phyloP scores from a whole-genome alignment of 192 early-diverging fungal species.

The Rhizophagus prolifer region DNA sequence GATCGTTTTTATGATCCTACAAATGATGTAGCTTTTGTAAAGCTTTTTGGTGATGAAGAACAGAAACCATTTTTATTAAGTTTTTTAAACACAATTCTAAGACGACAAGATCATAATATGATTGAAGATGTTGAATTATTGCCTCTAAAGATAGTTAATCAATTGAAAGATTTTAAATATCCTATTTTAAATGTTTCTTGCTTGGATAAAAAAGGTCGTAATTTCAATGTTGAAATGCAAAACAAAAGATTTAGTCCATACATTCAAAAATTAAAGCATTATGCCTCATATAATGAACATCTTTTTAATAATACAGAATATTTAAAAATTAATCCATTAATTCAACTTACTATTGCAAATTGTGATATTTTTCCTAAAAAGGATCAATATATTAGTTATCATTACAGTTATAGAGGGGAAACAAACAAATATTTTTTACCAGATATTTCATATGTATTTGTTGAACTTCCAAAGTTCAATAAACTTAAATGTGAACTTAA shows the following conservation, averaged over 20 bases:
- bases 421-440: background rate
- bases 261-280: background rate
- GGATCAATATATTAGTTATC: background rate
- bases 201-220: background rate
- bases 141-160: background rate
- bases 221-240: slow-evolving; percentile 8
- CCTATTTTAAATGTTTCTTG: slow-evolving; percentile 8
- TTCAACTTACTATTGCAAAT: slow-evolving; percentile 2
- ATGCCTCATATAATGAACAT: background rate
- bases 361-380: slow-evolving; percentile 6
- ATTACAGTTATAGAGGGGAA: background rate
- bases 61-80: slow-evolving; percentile 1
- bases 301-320: background rate
- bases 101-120: slow-evolving; percentile 1
- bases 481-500: background rate
- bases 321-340: background rate
- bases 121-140: slow-evolving; percentile 11
- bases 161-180: background rate
- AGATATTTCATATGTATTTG: slow-evolving; percentile 8
- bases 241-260: background rate
- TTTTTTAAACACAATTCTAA: slow-evolving; percentile 14
- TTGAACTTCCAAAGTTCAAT: slow-evolving; percentile 5
- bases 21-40: background rate
- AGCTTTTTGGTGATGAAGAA: background rate
- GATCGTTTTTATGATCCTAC: background rate